These are phyloP conservation scores for Euphorbia lathyris DNA, from an alignment of 345 rosid species.

Conservation along the genomic window DNA sequence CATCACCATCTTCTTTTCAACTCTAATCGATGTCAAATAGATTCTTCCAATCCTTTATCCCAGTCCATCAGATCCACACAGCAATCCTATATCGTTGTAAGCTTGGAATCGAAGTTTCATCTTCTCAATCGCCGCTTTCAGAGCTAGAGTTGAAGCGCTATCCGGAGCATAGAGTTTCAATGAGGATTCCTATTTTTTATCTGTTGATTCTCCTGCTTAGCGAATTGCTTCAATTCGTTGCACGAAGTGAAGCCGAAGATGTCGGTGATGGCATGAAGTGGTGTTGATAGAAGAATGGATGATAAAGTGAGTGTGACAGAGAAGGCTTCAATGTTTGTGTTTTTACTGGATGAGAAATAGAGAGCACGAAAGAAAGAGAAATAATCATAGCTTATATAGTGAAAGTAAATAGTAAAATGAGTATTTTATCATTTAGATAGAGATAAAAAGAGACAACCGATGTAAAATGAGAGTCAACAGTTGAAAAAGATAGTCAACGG, in stretches of 20 bases:
- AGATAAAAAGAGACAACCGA: no score
- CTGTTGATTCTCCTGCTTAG: slow-evolving; percentile 83
- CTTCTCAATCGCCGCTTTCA: slow-evolving; percentile 86
- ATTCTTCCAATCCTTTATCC: slow-evolving; percentile 98
- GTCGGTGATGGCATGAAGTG: slow-evolving; percentile 86
- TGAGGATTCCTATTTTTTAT: slow-evolving; percentile 78
- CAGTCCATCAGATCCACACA: slow-evolving; percentile 88
- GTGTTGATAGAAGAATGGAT: slow-evolving; percentile 84
- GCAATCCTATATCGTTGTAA: slow-evolving; percentile 79
- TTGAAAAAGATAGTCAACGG: no score
- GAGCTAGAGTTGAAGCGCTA: slow-evolving; percentile 88
- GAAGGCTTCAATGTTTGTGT: slow-evolving; percentile 64
- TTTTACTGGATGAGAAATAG: slow-evolving; percentile 26
- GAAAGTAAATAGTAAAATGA: no score
- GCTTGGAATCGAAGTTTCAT: slow-evolving; percentile 79
- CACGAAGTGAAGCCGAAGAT: slow-evolving; percentile 90
- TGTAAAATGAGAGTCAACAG: no score
- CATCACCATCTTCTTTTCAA: slow-evolving; percentile 87
- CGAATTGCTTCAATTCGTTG: slow-evolving; percentile 92
- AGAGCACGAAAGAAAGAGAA: no score
- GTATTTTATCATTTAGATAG: no score
- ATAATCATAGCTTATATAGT: no score
- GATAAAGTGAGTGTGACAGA: slow-evolving; percentile 87
- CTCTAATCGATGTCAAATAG: slow-evolving; percentile 82
- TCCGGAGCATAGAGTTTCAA: slow-evolving; percentile 90